Base-by-base conservation (phyloP, 2,329 filamentous ascomycete species). In the Trichoderma koningii region DNA sequence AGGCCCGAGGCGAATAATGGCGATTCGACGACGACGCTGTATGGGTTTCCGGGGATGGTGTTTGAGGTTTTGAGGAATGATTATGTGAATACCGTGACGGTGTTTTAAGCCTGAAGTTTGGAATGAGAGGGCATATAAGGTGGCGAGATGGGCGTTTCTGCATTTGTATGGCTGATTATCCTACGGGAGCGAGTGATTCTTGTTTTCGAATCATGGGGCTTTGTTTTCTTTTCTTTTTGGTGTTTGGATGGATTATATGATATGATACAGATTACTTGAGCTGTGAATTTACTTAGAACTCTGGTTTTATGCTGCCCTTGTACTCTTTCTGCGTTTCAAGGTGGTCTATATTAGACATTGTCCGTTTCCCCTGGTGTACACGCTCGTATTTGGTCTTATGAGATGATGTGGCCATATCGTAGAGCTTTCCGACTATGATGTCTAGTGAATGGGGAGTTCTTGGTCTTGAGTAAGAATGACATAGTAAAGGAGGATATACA, bases 21-120 rank as follows among this genome's bases (percentile, higher is more conserved):
- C 45, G 85, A 87, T 70, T 85, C 85, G 66, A 87, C 85, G 64
- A 97, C 93, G 17, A 94, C 93, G 67, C 78, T 99, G 30, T 98
- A 92, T 79, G 93, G 94, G 1, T 97, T 97, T 73, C 94, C 95
- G 0, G 94, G 95, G 0, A 79, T 98, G 76, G 87, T 97, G 53
- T 98, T 99, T 79, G 95, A 99, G 78, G 94, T 99, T 30, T 78
- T 98, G 76, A 93, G 91, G 86, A 97, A 96, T 73, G 93, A 91
- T 4, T 89, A 87, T 67, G 91, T 99, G 26, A 96, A 92, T 76
- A 90, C 91, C 28, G 81, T 98, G 75, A 98, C 94, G 10, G 88
- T 97, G 26, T 97, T 93, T 80, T 97, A 75, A 57, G 17, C 3
- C 6, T 26, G n/a, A 12, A 5, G 15, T 14, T 30, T 59, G 28